Base-by-base conservation (phyloP, 225 moss, liverwort and hornwort genomes). In the Ulota crispa region DNA sequence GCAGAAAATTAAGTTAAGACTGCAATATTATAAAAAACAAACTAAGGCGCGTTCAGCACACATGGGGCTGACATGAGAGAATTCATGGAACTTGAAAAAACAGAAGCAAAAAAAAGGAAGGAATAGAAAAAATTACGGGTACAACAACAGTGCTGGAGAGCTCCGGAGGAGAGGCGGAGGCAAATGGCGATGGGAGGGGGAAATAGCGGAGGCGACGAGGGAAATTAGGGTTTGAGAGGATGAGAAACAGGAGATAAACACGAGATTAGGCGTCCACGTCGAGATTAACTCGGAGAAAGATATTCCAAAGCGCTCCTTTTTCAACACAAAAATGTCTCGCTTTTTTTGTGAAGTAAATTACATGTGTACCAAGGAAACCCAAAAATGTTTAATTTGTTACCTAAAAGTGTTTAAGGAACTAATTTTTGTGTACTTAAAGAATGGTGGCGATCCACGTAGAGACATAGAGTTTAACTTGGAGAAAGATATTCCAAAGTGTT, bases 201-300 rank as follows among this genome's bases (percentile, higher is more conserved):
- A 41, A 56, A 78, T 19, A 64, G 37, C 2, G 3, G 9, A 32
- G 75, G 52, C 18, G 43, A 42, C 8, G 47, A 53, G 18, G 15
- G 15, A 47, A 42, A 85, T 77, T 85, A 85, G 81, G 85, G 81
- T 59, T 85, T 21, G 65, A 45, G 47, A n/a, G n/a, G n/a, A 39
- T 37, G 62, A 70, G 39, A 21, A 27, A 70, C 34, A n/a, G n/a
- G n/a, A n/a, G n/a, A n/a, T n/a, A 23, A 64, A 56, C 30, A 62
- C 27, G 63, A 32, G 19, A 39, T 76, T 36, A 61, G 50, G 8
- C n/a, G 4, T 20, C 24, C 6, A 32, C 7, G 36, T 70, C 43
- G 15, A 4, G 32, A 23, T 52, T 24, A 32, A 24, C 0, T 3
- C 5, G 18, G n/a, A 54, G 7, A 30, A 21, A 7, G n/a, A 12